Evolutionary conservation across 352 stramenopile genomes (phyloP).

Genomic region (Stramenopiles sp.): DNA sequence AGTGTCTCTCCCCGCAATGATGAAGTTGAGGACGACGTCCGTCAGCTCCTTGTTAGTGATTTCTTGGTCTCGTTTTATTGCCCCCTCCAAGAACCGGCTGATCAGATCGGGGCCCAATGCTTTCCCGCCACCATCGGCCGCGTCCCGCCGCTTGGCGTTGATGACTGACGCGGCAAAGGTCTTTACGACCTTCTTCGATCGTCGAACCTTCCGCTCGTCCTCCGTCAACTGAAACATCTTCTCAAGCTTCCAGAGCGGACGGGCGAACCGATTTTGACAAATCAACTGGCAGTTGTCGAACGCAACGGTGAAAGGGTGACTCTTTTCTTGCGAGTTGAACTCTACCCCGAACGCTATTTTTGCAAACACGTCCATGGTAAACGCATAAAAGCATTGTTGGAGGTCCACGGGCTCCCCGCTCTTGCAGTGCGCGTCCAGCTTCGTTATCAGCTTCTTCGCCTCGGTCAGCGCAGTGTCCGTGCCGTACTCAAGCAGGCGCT

Average conservation of each 20-base stretch:
- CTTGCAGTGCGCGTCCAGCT: no score
- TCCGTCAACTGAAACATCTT: slow-evolving; percentile 25
- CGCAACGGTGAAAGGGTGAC: slow-evolving; percentile 29
- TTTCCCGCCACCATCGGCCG: slow-evolving; percentile 19
- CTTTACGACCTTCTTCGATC: slow-evolving; percentile 32
- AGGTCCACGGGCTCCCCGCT: slow-evolving; percentile 26
- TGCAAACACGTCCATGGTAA: slow-evolving; percentile 34
- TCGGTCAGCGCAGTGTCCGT: no score
- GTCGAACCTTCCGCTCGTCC: slow-evolving; percentile 26
- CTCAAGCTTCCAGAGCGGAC: slow-evolving; percentile 33
- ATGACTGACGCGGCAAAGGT: slow-evolving; percentile 32
- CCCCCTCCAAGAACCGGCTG: slow-evolving; percentile 30
- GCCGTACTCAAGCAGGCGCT: no score
- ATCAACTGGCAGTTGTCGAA: slow-evolving; percentile 31
- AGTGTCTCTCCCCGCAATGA: slow-evolving; percentile 50
- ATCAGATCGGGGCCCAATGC: slow-evolving; percentile 22
- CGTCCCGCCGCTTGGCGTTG: slow-evolving; percentile 24
- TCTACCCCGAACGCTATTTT: slow-evolving; percentile 37
- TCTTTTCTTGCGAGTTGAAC: slow-evolving; percentile 29
- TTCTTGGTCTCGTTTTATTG: slow-evolving; percentile 14
- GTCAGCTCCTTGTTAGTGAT: slow-evolving; percentile 14
- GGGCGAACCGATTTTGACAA: slow-evolving; percentile 26
- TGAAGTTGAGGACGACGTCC: slow-evolving; percentile 49
- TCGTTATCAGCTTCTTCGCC: no score
- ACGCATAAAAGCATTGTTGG: slow-evolving; percentile 28